Percentiles rank a stretch among this genome's conserved stretches.
These are phyloP conservation scores for Westerdykella sp. DNA, from an alignment of 2,329 filamentous ascomycete species.

Conservation along the genomic window DNA sequence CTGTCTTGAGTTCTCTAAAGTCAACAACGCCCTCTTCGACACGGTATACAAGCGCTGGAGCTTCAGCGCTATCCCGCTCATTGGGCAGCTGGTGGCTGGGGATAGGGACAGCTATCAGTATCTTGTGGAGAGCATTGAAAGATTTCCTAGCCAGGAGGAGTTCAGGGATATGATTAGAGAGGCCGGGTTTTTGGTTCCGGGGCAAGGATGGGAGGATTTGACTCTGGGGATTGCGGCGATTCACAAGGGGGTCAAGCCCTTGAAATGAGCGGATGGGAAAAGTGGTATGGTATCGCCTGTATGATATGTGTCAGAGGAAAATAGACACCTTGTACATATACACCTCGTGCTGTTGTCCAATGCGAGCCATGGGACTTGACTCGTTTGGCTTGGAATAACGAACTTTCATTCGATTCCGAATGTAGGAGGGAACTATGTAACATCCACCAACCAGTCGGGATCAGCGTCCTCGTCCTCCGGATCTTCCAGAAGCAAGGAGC, in stretches of 20 bases:
- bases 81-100: constrained; percentile 89
- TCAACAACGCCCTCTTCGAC: constrained; percentile 71
- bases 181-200: constrained; percentile 80
- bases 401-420: not conserved
- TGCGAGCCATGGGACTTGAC: too few relatives aligned
- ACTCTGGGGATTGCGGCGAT: constrained; percentile 91
- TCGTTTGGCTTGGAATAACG: too few relatives aligned
- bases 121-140: constrained; percentile 93
- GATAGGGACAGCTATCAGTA: constrained; percentile 98
- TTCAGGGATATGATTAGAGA: constrained; percentile 77
- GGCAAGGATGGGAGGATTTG: constrained; percentile 69
- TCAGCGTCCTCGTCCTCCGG: constrained; percentile 61
- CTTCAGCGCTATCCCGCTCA: constrained; percentile 87
- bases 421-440: constrained; percentile 12
- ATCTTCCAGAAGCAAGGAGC: constrained; percentile 54
- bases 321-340: too few relatives aligned
- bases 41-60: constrained; percentile 92
- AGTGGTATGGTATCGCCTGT: not conserved
- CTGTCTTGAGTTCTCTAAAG: constrained; percentile 90
- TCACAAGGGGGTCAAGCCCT: constrained; percentile 89
- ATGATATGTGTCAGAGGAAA: too few relatives aligned
- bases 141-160: constrained; percentile 78
- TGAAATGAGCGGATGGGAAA: not conserved
- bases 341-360: too few relatives aligned
- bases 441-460: constrained; percentile 53